A percentile compares a stretch with the other conserved stretches of the same genome.
Conservation (phyloP, 2,329 filamentous ascomycete species). For the Hymenoscyphus repandus region DNA sequence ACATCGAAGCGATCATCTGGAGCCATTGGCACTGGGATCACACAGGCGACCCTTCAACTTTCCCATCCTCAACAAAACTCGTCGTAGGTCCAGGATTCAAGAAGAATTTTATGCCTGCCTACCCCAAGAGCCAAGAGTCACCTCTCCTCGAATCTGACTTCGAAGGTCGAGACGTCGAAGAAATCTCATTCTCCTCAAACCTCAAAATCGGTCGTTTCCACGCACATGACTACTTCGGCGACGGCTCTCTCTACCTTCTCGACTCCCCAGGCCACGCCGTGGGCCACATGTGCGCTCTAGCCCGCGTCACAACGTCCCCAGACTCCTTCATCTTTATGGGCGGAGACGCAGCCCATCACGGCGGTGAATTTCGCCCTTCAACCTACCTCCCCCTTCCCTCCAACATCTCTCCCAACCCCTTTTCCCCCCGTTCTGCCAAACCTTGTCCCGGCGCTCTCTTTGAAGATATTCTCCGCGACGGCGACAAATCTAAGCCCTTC, state of each 20-base stretch:
- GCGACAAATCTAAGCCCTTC: conserved; percentile 29
- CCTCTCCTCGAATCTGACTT: conserved; percentile 38
- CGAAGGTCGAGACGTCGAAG: conserved; percentile 32
- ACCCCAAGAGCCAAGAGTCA: conserved; percentile 36
- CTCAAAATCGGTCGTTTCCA: conserved; percentile 41
- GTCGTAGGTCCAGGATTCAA: conserved; percentile 45
- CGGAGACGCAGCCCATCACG: conserved; percentile 43
- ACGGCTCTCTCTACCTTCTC: conserved; percentile 51
- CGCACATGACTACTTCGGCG: conserved; percentile 48
- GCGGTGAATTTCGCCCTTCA: conserved; percentile 41
- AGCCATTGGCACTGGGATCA: conserved; percentile 39
- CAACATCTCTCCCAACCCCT: conserved; percentile 36
- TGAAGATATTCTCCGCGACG: conserved; percentile 33
- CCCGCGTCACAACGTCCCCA: conserved; percentile 34
- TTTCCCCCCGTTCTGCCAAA: conserved; percentile 24
- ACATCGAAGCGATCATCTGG: conserved; percentile 34
- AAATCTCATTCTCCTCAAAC: conserved; percentile 31
- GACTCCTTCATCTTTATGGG: conserved; percentile 45
- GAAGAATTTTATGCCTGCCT: conserved; percentile 37
- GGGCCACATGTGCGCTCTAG: conserved; percentile 46
- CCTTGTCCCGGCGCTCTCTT: conserved; percentile 39
- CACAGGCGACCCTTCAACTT: conserved; percentile 38
- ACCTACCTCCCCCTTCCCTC: conserved; percentile 35
- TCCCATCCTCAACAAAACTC: conserved; percentile 37
- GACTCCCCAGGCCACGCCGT: conserved; percentile 47